Percentiles rank a stretch among this genome's conserved stretches.
These are phyloP conservation scores for Tagetes erecta DNA, from an alignment of 129 eudicot genomes.

Conservation along the genomic window DNA sequence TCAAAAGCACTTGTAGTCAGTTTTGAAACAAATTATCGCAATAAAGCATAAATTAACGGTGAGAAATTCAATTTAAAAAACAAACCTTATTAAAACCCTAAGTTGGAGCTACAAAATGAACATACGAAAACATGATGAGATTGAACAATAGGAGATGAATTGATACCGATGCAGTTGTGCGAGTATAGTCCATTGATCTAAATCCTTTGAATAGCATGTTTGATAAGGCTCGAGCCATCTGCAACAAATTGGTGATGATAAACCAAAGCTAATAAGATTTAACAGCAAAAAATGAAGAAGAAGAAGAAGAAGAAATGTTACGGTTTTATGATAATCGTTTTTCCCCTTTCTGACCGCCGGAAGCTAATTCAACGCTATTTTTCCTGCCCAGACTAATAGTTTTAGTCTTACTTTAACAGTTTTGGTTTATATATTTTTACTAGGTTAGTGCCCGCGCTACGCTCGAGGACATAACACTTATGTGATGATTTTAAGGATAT, in stretches of 20 bases:
- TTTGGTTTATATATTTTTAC: no score
- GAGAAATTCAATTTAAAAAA: not conserved
- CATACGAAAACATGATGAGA: not conserved
- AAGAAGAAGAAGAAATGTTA: no score
- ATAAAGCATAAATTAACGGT: not conserved
- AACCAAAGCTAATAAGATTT: no score
- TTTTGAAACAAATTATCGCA: not conserved
- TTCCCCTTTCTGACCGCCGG: no score
- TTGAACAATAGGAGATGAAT: not conserved
- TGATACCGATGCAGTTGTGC: conserved; percentile 44
- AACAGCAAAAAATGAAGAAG: no score
- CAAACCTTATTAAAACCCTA: not conserved
- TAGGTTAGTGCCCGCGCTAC: no score
- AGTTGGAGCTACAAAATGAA: not conserved
- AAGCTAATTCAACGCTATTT: no score
- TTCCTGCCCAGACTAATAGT: no score
- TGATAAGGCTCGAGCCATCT: conserved; percentile 66
- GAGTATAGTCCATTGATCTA: conserved; percentile 44
- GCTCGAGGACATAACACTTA: no score
- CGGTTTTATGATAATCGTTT: no score
- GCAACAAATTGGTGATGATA: not conserved
- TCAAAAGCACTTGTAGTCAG: not conserved
- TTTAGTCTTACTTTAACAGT: no score
- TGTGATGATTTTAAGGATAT: no score
- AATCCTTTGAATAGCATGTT: conserved; percentile 44